Conservation (phyloP, 805 yeast genomes). For the Kuraishia borneana region DNA sequence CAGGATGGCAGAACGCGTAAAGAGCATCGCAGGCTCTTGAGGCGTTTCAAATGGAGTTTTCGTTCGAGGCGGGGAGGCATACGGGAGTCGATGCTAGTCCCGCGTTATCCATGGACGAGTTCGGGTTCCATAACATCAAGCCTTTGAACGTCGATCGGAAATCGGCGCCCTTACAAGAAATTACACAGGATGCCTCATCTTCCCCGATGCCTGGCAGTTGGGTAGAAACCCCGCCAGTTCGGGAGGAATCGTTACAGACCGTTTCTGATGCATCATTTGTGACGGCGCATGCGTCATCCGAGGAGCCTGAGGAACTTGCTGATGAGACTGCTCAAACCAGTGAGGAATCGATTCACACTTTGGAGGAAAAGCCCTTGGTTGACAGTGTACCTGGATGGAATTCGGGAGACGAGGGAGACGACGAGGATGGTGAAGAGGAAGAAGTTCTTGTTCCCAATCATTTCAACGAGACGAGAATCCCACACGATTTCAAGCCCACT, state of each 20-base stretch:
- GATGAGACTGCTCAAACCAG: neutral
- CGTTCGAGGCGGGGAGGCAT: neutral
- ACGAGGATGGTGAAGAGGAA: neutral
- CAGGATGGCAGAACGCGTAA: neutral
- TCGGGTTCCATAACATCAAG: constrained; percentile 6
- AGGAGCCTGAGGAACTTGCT: neutral
- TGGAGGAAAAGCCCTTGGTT: neutral
- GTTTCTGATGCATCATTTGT: neutral
- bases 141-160: constrained; percentile 4
- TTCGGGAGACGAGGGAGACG: constrained; percentile 1
- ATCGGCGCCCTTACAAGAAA: neutral
- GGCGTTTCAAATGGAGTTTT: neutral
- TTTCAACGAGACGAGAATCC: neutral
- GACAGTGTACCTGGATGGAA: neutral
- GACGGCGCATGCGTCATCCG: neutral
- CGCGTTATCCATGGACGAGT: constrained; percentile 7
- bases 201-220: neutral
- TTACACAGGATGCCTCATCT: neutral
- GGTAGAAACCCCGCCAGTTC: too few relatives aligned
- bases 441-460: neutral
- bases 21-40: neutral
- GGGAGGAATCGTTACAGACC: neutral
- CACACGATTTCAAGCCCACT: neutral
- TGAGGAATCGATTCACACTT: neutral
- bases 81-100: constrained; percentile 4